Base-by-base conservation (phyloP, 1,284 basidiomycete genomes). In the Pyrrhoderma noxium region DNA sequence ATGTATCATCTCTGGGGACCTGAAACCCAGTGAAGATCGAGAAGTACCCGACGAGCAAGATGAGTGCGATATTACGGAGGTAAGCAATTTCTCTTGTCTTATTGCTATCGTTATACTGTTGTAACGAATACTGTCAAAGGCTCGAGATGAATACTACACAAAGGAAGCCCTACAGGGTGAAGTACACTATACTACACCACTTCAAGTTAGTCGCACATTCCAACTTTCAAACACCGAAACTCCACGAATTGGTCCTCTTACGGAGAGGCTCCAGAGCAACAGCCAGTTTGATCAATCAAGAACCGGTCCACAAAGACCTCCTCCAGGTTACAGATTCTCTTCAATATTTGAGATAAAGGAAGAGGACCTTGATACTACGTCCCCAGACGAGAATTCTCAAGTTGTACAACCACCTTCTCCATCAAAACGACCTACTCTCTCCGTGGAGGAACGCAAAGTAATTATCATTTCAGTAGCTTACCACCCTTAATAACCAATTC, bases 381-480 rank as follows among this genome's bases (percentile, higher is more conserved):
- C 38, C n/a, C 5, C 14, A 5, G 38, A 5, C 5, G 35, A 53
- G 18, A 41, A 39, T 8, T 16, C 21, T 19, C 40, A 43, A 13
- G 22, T 9, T 36, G 9, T 21, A 8, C 31, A 2, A 46, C 40
- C 31, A 8, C 49, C 23, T 36, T 50, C 43, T 18, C 57, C 59
- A 23, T 56, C 57, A 5, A 45, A 55, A 47, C 59, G 62, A 40
- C 61, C 56, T 38, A 63, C 62, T 14, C 53, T 77, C 3, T 71
- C 64, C 13, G 76, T 74, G 19, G 77, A 74, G 55, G 80, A 82
- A 58, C 67, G 72, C 18, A 72, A 72, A 65, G 76, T 76, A 41
- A 34, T 62, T 19, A 2, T 34, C 50, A 22, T 55, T 36, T 43
- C 19, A 31, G 36, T 41, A 9, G 47, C 18, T 1, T 4, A 49